Conservation (phyloP, 805 yeast genomes). For the Soucietia sequanensis region DNA sequence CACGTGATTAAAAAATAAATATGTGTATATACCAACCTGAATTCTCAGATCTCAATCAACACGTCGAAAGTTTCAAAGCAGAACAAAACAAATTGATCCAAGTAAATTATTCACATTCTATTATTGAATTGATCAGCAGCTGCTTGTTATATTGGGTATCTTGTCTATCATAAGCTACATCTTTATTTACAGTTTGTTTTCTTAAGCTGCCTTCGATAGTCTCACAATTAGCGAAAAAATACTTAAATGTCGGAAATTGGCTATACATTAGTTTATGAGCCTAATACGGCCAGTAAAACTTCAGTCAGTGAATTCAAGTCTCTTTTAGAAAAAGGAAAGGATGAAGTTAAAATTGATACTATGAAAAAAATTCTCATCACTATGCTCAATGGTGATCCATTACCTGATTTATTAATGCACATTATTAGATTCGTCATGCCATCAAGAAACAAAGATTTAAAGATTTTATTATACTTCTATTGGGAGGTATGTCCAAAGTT, state of each 20-base stretch:
- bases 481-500: conserved; percentile 98
- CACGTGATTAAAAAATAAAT: no score
- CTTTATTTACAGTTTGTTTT: no score
- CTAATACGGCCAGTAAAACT: conserved; percentile 60
- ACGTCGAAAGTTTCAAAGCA: no score
- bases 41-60: no score
- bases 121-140: no score
- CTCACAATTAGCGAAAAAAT: no score
- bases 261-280: conserved; percentile 80
- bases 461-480: conserved; percentile 88
- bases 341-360: conserved; percentile 81
- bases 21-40: no score
- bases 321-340: conserved; percentile 83
- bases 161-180: no score
- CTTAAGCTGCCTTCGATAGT: no score
- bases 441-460: conserved; percentile 82
- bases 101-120: no score
- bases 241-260: conserved; percentile 43
- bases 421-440: conserved; percentile 98
- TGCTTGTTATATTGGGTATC: no score
- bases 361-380: conserved; percentile 85
- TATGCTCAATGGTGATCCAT: conserved; percentile 88
- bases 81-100: no score
- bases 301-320: conserved; percentile 71
- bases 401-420: conserved; percentile 94